Evolutionary conservation across 1,284 basidiomycete genomes (phyloP).

Genomic region (Tylopilus sp.): DNA sequence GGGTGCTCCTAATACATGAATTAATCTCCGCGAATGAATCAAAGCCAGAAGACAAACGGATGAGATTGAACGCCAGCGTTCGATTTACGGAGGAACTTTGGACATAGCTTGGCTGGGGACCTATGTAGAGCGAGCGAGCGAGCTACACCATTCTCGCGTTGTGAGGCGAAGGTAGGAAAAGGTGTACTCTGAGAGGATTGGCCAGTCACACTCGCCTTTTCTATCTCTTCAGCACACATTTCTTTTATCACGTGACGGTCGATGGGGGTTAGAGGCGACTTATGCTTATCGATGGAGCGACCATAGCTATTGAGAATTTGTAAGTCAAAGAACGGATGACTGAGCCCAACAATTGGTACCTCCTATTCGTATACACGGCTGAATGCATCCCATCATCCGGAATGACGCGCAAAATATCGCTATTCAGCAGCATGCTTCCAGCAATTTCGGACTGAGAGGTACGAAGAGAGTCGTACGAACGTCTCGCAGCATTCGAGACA

Average conservation of each 20-base stretch:
- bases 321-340: neutral
- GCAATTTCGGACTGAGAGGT: neutral
- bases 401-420: constrained; percentile 23
- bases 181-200: neutral
- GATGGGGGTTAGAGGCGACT: constrained; percentile 20
- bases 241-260: constrained; percentile 19
- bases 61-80: neutral
- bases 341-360: constrained; percentile 5
- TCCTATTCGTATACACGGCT: constrained; percentile 2
- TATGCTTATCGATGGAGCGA: neutral
- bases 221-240: constrained; percentile 9
- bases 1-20: neutral
- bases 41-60: constrained; percentile 9
- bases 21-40: constrained; percentile 3
- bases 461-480: neutral
- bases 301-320: constrained; percentile 4
- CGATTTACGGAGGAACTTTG: neutral
- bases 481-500: constrained; percentile 7
- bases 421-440: constrained; percentile 10
- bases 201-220: neutral
- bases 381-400: neutral
- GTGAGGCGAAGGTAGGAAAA: neutral
- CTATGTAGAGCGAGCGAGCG: neutral
- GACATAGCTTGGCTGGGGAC: neutral
- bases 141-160: neutral